Conservation (phyloP, 108 stramenopile species). For the Nannochloropsis salina region DNA sequence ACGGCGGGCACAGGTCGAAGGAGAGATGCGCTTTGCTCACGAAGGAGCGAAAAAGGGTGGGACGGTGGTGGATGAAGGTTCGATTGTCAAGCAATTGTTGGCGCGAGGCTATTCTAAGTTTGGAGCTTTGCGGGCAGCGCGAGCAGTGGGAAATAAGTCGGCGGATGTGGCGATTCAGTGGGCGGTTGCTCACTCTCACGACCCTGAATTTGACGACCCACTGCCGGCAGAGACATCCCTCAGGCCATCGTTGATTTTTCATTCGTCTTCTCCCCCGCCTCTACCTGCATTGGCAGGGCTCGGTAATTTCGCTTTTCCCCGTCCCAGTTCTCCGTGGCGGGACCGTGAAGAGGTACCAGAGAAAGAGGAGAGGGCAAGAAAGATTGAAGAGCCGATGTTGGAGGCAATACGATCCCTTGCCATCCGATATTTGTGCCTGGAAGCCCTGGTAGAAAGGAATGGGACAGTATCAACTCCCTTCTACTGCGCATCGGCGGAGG, state of each 20-base stretch:
- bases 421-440: slow-evolving; percentile 2
- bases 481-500: background rate
- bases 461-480: background rate
- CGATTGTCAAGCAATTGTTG: background rate
- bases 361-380: background rate
- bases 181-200: slow-evolving; percentile 7
- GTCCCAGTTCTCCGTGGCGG: background rate
- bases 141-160: background rate
- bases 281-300: background rate
- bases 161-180: background rate
- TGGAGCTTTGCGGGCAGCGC: background rate
- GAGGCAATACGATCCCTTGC: background rate
- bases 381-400: background rate
- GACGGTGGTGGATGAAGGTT: background rate
- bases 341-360: background rate
- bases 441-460: background rate
- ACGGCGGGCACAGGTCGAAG: background rate
- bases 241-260: background rate
- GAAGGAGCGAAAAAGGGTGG: background rate
- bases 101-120: background rate
- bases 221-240: background rate
- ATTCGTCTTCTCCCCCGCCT: background rate
- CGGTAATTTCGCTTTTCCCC: background rate
- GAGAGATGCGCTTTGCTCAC: background rate
- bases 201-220: background rate